Evolutionary conservation across 164 flowering plant species (phyloP).

Genomic region (Stephania cephalantha): DNA sequence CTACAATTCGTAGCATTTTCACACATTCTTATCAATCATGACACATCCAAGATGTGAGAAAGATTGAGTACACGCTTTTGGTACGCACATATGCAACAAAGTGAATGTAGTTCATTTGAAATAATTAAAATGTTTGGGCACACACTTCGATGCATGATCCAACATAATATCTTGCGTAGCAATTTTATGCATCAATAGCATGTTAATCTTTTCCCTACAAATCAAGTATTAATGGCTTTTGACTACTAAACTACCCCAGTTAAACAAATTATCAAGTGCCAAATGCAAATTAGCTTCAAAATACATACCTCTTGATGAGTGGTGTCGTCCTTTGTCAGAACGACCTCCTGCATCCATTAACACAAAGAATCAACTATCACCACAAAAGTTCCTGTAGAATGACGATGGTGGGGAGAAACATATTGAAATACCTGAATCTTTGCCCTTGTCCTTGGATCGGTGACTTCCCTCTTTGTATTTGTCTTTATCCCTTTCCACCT

Average conservation of each 20-base stretch:
- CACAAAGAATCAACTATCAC: background rate
- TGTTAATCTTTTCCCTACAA: too few relatives aligned
- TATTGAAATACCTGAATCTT: conserved; percentile 39
- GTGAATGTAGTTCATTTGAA: too few relatives aligned
- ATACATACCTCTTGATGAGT: conserved; percentile 65
- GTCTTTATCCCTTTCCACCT: conserved; percentile 46
- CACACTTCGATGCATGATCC: too few relatives aligned
- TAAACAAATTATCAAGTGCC: background rate
- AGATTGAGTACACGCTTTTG: too few relatives aligned
- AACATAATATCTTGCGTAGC: too few relatives aligned
- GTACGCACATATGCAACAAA: too few relatives aligned
- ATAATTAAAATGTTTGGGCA: too few relatives aligned
- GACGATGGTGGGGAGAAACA: background rate
- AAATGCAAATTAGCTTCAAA: background rate
- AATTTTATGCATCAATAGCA: too few relatives aligned
- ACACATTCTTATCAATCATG: background rate
- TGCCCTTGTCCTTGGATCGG: conserved; percentile 63
- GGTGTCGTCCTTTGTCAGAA: conserved; percentile 67
- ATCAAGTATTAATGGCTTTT: background rate
- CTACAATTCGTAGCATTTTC: background rate
- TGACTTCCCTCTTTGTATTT: conserved; percentile 53
- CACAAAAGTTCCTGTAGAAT: background rate
- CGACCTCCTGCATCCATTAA: conserved; percentile 41
- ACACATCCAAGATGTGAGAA: background rate
- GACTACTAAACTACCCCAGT: background rate